Evolutionary conservation across 208 protist species (phyloP).

Genomic region (Wallacemonas sp.): DNA sequence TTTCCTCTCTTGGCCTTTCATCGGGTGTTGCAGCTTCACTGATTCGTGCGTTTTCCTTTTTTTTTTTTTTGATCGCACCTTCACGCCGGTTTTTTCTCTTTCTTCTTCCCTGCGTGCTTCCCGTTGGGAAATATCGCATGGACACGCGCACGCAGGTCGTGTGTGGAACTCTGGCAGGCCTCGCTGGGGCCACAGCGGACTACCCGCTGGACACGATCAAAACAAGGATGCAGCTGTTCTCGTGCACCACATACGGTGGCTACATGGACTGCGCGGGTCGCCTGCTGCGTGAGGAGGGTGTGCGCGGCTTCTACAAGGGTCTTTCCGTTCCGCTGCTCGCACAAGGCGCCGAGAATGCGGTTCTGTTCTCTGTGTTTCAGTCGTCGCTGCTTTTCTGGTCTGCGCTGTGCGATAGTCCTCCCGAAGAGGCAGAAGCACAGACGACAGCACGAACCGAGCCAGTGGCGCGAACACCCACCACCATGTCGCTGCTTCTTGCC

Average conservation of each 20-base stretch:
- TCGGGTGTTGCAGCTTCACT: background rate
- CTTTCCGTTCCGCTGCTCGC: constrained; percentile 58
- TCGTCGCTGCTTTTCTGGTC: constrained; percentile 16
- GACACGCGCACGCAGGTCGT: constrained; percentile 28
- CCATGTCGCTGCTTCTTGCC: constrained; percentile 24
- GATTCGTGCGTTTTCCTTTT: constrained; percentile 10
- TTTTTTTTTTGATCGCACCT: constrained; percentile 7
- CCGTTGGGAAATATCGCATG: background rate
- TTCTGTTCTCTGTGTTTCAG: constrained; percentile 53
- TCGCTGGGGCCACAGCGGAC: constrained; percentile 60
- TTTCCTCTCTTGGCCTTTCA: no score
- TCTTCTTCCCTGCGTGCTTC: background rate
- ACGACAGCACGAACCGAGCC: background rate
- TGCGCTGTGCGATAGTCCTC: background rate
- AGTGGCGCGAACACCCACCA: background rate
- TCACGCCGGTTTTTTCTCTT: constrained; percentile 14
- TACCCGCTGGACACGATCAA: constrained; percentile 89
- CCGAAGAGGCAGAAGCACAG: no score
- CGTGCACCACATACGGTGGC: constrained; percentile 9
- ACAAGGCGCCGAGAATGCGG: constrained; percentile 44
- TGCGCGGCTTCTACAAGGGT: constrained; percentile 69
- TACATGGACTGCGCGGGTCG: constrained; percentile 37
- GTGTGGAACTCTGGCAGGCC: constrained; percentile 62
- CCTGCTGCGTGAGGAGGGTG: constrained; percentile 41
- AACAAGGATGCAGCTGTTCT: constrained; percentile 64